Evolutionary conservation across 495 filamentous ascomycete species (phyloP), one percentile per base, ranked within the genome.

Genomic region (Xylaria curta): DNA sequence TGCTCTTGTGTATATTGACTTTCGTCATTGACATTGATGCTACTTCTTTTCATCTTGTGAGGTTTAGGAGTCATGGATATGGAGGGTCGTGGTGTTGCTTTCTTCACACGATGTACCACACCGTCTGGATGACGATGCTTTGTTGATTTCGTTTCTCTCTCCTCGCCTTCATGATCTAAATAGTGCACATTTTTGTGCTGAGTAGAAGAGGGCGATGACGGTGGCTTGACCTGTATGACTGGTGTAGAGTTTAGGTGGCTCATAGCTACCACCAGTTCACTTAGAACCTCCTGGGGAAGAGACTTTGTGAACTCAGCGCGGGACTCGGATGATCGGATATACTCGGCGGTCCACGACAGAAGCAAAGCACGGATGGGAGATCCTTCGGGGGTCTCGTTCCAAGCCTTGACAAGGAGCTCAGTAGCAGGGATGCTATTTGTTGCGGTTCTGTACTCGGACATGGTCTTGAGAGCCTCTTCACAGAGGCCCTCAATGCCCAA

Each of bases 191-290:
- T 83, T 69, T 83, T 82, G 8, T 80, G 69, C 3, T 63, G 75
- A 51, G 63, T 68, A 36, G 68, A 70, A 36, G 67, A 68, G 42
- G 74, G 72, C 10, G 65, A 75, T 12, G 68, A 66, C 46, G 73
- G 59, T 24, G 70, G 47, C 71, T 74, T 74, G 40, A 77, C 73
- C 42, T 76, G 79, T 19, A 78, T 51, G n/a, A 73, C 67, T 1
- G 81, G 79, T 0, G 78, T 69, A 8, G 76, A 68, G 17, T 85
- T 79, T 31, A 85, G 73, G 12, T 83, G 82, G 74, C 84, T 86
- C 85, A 88, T 87, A n/a, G 85, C 82, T 3, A 88, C 82, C 0
- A 88, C 87, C 10, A 88, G 78, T 72, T 88, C 87, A 64, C 84
- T 87, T 21, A 88, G 65, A 8, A 88, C 85, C 72, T 86, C 85